Conservation (phyloP, 2,329 filamentous ascomycete species). For the Arthroderma sp. region DNA sequence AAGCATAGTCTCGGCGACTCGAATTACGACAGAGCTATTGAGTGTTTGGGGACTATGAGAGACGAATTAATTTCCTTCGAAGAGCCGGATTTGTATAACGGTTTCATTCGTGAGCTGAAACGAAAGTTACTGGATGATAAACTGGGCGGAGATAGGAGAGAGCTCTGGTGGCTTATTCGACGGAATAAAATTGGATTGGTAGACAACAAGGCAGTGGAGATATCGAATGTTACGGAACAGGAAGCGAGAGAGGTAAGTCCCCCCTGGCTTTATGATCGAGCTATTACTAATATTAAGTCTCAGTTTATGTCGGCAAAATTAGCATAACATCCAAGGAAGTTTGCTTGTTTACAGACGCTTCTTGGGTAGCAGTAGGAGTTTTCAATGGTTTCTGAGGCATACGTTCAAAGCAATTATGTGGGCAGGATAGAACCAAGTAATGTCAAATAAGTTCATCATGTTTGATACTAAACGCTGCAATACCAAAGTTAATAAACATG, state of each 20-base stretch:
- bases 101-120: conserved; percentile 60
- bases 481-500: neutral
- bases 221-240: conserved; percentile 54
- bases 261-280: neutral
- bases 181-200: conserved; percentile 61
- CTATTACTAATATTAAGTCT: conserved; percentile 8
- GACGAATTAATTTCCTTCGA: conserved; percentile 65
- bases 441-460: neutral
- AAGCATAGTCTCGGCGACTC: conserved; percentile 61
- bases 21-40: conserved; percentile 61
- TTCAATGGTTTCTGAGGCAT: neutral
- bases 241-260: conserved; percentile 50
- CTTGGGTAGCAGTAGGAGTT: neutral
- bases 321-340: neutral
- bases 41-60: conserved; percentile 65
- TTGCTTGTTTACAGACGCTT: neutral
- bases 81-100: conserved; percentile 64
- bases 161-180: conserved; percentile 70
- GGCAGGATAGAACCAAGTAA: neutral
- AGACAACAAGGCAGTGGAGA: conserved; percentile 48
- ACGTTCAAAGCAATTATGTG: neutral
- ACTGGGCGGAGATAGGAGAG: conserved; percentile 62
- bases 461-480: neutral
- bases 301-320: conserved; percentile 18
- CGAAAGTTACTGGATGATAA: conserved; percentile 54